Conservation (phyloP, 140 eudicot genomes). For the Flaveria floridana region DNA sequence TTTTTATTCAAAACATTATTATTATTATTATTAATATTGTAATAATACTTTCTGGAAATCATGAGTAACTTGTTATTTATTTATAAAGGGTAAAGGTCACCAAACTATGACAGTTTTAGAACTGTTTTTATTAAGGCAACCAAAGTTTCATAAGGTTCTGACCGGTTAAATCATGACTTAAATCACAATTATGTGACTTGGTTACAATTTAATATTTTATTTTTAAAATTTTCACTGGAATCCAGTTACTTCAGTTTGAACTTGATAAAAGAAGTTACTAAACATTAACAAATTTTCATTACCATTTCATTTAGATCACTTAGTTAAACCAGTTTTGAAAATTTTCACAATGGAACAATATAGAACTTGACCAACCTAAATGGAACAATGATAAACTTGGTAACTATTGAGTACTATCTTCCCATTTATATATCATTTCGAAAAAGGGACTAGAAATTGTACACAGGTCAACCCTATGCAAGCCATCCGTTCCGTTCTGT, state of each 20-base stretch:
- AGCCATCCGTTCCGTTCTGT: background rate
- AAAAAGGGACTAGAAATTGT: background rate
- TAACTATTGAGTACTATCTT: background rate
- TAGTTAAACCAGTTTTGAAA: background rate
- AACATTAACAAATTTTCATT: background rate
- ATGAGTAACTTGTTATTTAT: background rate
- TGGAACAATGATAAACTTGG: constrained; percentile 1
- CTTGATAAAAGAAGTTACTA: background rate
- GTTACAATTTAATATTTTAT: background rate
- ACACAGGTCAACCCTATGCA: background rate
- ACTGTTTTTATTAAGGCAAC: background rate
- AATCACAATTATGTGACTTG: background rate
- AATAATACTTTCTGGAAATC: background rate
- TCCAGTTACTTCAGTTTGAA: background rate
- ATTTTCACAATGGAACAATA: background rate
- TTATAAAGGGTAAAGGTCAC: background rate
- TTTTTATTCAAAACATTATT: background rate
- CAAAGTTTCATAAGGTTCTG: background rate
- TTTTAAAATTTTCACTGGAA: background rate
- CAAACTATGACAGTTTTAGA: background rate
- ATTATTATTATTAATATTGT: background rate
- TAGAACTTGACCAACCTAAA: background rate
- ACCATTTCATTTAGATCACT: background rate
- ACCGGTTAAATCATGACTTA: background rate
- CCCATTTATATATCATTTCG: background rate